Base-by-base conservation (phyloP, 192 early-diverging fungal genomes). In the Umbelopsis vinacea region DNA sequence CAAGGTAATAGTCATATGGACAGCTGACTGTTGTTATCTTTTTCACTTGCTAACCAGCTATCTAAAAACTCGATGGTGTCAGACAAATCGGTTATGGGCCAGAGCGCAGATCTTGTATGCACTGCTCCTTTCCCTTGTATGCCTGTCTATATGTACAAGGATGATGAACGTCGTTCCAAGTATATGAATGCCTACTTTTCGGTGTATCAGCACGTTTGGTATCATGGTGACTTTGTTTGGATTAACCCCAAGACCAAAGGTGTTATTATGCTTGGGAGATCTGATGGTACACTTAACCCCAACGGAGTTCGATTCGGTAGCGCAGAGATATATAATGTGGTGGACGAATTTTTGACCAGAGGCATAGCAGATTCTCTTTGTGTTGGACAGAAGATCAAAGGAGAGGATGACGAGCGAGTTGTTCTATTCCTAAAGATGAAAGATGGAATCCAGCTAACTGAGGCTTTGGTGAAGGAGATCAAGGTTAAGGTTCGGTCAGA, bases 131-230 rank as follows among this genome's bases (percentile, higher is more conserved):
- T 99, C 87, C 97, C 97, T 6, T 94, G 93, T 79, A 98, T 98
- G 97, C 97, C 97, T 37, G 94, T 97, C 2, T 92, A 85, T 71
- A 96, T 99, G 83, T 99, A 93, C 91, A 89, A 92, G 67, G 96
- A 99, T 76, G 78, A 81, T 17, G 74, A 82, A 2, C 84, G 80
- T 15, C 81, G 86, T 72, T 72, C 79, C 54, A 94, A 95, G 78
- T 99, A 99, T 82, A 86, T 71, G 66, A 73, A 76, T 10, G 94
- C 97, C 0, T 99, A 99, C 81, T 99, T 99, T 86, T 84, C 86
- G 35, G 86, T 91, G 52, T 94, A 94, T 75, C 79, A 86, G 1
- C 80, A 88, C 71, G 87, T 97, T 33, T 99, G 97, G 97, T 95
- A 96, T 83, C 96, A 99, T 76, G 96, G 96, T 29, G 96, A 99